phyloP scores from a whole-genome alignment of 1,284 basidiomycete genomes.

The Heterobasidion parviporum region DNA sequence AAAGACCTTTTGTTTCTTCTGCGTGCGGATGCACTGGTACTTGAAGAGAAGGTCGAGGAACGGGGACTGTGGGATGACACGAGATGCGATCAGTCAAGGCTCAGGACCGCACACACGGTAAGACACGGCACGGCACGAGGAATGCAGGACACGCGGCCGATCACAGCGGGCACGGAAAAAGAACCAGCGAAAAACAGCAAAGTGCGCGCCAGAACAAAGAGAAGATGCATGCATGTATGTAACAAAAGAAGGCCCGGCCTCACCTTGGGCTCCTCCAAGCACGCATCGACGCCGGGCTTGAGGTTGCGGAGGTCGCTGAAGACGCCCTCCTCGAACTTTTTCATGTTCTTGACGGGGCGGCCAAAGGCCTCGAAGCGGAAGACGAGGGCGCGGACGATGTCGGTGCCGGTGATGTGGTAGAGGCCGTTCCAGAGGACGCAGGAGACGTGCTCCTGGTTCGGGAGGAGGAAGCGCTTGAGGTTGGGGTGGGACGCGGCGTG shows the following conservation, averaged over 20 bases:
- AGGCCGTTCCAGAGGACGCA: conserved; percentile 87
- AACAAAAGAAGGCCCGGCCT: background rate
- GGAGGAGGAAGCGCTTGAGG: conserved; percentile 77
- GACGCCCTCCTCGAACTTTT: conserved; percentile 91
- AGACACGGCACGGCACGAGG: background rate
- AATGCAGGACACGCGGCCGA: background rate
- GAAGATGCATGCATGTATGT: background rate
- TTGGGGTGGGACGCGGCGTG: conserved; percentile 50
- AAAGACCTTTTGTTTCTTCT: conserved; percentile 94
- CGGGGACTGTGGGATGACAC: conserved; percentile 49
- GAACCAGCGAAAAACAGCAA: background rate
- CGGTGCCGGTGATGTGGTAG: conserved; percentile 88
- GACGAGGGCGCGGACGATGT: conserved; percentile 81
- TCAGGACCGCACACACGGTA: background rate
- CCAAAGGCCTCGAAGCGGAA: conserved; percentile 90
- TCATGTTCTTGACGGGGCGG: conserved; percentile 73
- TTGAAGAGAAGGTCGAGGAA: conserved; percentile 90
- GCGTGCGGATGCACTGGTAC: conserved; percentile 89
- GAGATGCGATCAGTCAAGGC: background rate
- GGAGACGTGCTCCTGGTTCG: conserved; percentile 79
- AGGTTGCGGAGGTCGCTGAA: conserved; percentile 88
- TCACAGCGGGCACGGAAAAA: background rate
- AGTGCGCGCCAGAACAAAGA: background rate
- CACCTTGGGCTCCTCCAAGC: conserved; percentile 89
- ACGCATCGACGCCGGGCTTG: conserved; percentile 86